Base-by-base conservation (phyloP, 441 rosid species). In the Flueggea neowawraea region DNA sequence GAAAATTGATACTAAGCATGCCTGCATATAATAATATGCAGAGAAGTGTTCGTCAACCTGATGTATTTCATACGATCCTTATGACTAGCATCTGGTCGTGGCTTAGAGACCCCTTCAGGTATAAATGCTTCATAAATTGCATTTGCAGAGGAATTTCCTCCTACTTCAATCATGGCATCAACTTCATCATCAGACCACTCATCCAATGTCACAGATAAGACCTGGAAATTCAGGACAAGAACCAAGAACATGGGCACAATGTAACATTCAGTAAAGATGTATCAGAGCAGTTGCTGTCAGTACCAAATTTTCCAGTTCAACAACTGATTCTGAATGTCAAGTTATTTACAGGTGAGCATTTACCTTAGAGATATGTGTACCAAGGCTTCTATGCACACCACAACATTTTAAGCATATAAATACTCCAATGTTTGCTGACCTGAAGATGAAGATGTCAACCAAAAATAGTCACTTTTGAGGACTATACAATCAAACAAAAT, bases 341-440 rank as follows among this genome's bases (percentile, higher is more conserved):
- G 12, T 13, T 9, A 70, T 50, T n/a, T 51, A 57, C 58, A 67
- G 49, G 61, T 49, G 57, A 63, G 64, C 61, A 57, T 10, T 73
- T 74, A 88, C 99, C 97, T 91, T 95, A 44, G 99, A 95, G 71
- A 91, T 72, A 67, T 89, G 97, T 16, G 91, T 67, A 64, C 99
- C 99, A 68, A 95, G 93, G 82, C 98, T 88, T 86, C 98, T 86
- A 78, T 95, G 99, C 59, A 85, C 95, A 49, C 93, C 91, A 50
- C 98, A 91, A 69, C 99, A 95, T 82, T 91, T 95, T 83, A 91
- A 79, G 83, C 99, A 95, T 63, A 95, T 67, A 69, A 95, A 95
- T 50, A 95, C 99, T 68, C 99, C 99, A 60, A 95, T 95, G 69
- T 95, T 95, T 33, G 91, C 90, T 50, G 99, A 95, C 80, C 99